Conservation (phyloP, 2,329 filamentous ascomycete genomes). For the Metarhizium robertsii region DNA sequence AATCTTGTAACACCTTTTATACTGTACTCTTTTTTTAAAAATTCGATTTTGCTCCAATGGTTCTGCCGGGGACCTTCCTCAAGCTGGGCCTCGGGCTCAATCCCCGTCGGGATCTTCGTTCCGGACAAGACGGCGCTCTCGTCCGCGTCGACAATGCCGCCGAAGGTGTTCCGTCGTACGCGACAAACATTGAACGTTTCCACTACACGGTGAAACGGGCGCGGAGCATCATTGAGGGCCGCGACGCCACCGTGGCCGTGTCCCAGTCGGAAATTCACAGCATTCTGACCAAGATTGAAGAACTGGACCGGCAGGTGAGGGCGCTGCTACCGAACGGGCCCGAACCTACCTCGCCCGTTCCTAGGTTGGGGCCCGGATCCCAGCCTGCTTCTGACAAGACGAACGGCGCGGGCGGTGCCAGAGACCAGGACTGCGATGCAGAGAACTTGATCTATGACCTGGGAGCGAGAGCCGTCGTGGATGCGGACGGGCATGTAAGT, state of each 20-base stretch:
- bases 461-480: constrained; percentile 7
- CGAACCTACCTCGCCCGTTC: neutral
- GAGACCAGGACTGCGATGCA: constrained; percentile 7
- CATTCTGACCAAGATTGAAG: constrained; percentile 19
- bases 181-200: constrained; percentile 7
- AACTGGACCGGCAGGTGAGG: constrained; percentile 18
- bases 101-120: constrained; percentile 2
- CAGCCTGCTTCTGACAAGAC: neutral
- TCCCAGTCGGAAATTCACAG: constrained; percentile 13
- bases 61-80: constrained; percentile 9
- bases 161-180: constrained; percentile 6
- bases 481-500: constrained; percentile 14
- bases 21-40: neutral
- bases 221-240: constrained; percentile 16
- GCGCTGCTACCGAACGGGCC: constrained; percentile 11
- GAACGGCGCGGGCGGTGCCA: constrained; percentile 1
- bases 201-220: constrained; percentile 10
- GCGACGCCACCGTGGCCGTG: constrained; percentile 16
- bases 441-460: constrained; percentile 10
- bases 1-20: neutral
- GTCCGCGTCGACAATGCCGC: neutral
- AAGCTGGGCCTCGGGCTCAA: constrained; percentile 6
- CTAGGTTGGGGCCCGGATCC: neutral
- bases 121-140: neutral
- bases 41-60: constrained; percentile 8